Base-by-base conservation (phyloP, 1,139 yeast species). In the Zygoascus meyerae region DNA sequence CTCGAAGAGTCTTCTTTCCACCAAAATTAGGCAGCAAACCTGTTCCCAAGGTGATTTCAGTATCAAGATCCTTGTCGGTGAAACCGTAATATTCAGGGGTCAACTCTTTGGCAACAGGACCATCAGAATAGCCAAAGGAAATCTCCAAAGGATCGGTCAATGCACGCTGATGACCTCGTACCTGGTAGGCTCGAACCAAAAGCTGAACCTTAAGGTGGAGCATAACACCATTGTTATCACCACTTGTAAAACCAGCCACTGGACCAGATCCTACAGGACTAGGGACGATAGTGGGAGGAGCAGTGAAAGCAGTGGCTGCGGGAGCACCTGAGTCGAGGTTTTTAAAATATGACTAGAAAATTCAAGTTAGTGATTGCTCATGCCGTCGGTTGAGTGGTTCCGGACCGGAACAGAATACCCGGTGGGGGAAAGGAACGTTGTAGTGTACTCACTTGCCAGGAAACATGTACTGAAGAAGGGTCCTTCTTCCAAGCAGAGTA, bases 181-280 rank as follows among this genome's bases (percentile, higher is more conserved):
- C 98, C 73, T 92, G 98, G 72, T 90, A 94, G 39, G 98, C 98
- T 68, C 99, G 86, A 52, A 94, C 97, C 61, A 92, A 76, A 59
- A 92, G 79, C 75, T 92, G 99, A 18, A 89, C 95, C 70, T 92
- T 94, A 75, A 92, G 79, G 68, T 94, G 98, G 53, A 87, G 77
- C 57, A 86, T 77, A 47, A 92, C 89, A 57, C 83, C 89, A 47
- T 59, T 52, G 34, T 50, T 44, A 38, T 55, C 61, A 47, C 64
- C 61, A 28, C 72, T 66, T 44, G 81, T 77, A 36, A 73, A 69
- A 46, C 69, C 66, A 21, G 72, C 66, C 21, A 77, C 74, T 45
- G 83, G 77, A 6, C 45, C 51, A 41, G 87, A 86, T 40, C 92
- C 95, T 44, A 84, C 77, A 21, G 92, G 74, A 9, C 73, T 65